These are phyloP conservation scores for Rutidosis leptorrhynchoides DNA, from an alignment of 129 eudicot species.

Conservation along the genomic window DNA sequence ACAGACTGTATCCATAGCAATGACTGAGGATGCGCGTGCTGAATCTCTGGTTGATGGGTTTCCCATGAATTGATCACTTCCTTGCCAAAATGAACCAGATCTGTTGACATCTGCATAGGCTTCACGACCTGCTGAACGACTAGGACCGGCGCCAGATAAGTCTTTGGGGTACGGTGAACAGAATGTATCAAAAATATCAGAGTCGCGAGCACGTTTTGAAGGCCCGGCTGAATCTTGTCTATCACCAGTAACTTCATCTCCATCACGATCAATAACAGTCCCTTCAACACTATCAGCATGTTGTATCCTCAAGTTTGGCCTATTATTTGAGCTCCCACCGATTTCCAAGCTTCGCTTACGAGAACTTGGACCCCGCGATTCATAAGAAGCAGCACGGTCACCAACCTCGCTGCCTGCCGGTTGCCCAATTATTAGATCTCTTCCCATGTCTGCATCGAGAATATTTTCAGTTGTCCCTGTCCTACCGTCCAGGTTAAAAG, in stretches of 20 bases:
- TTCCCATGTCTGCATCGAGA: constrained; percentile 27
- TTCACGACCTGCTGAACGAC: too few relatives aligned
- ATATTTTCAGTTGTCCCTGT: too few relatives aligned
- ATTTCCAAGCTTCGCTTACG: constrained; percentile 68
- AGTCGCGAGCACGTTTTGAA: constrained; percentile 31
- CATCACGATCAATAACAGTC: constrained; percentile 77
- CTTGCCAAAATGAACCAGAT: constrained; percentile 45
- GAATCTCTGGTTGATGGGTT: constrained; percentile 49
- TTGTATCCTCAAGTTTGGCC: not conserved
- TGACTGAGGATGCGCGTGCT: constrained; percentile 69
- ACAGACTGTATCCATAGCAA: constrained; percentile 70
- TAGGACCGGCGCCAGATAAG: constrained; percentile 70
- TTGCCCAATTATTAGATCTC: constrained; percentile 57
- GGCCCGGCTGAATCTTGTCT: constrained; percentile 33
- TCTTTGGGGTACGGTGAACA: not conserved
- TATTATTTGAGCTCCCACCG: constrained; percentile 32
- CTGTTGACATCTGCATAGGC: too few relatives aligned
- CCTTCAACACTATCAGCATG: not conserved
- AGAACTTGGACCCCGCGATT: constrained; percentile 78
- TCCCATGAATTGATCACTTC: constrained; percentile 36
- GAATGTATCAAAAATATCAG: not conserved
- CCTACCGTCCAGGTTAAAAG: too few relatives aligned
- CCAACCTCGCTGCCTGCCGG: constrained; percentile 85
- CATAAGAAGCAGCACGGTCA: constrained; percentile 82
- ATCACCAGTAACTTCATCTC: constrained; percentile 76